Conservation (phyloP, 2,329 filamentous ascomycete species). For the Emmonsiellopsis sp. region DNA sequence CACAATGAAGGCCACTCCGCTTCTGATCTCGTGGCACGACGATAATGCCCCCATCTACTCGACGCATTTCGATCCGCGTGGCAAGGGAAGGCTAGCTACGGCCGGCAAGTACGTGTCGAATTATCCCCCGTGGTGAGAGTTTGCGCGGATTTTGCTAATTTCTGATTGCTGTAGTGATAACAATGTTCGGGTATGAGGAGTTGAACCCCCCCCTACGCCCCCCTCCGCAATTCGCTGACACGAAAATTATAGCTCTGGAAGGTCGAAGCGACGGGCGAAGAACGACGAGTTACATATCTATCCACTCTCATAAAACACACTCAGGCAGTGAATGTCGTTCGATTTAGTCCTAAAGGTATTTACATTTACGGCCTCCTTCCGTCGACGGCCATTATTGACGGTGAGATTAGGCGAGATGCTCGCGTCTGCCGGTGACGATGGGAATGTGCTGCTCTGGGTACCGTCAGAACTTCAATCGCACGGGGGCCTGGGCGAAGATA, state of each 20-base stretch:
- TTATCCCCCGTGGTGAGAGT: not conserved
- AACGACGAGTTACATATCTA: conserved; percentile 82
- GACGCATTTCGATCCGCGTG: conserved; percentile 87
- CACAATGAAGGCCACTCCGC: conserved; percentile 86
- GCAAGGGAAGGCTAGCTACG: conserved; percentile 85
- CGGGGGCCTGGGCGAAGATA: conserved; percentile 68
- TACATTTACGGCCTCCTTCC: conserved; percentile 20
- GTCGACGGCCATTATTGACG: not conserved
- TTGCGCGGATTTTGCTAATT: not conserved
- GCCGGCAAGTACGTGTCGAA: conserved; percentile 58
- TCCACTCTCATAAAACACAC: conserved; percentile 89
- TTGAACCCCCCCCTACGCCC: conserved; percentile 11
- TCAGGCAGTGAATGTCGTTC: conserved; percentile 94
- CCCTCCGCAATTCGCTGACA: conserved; percentile 5
- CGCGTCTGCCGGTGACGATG: conserved; percentile 92
- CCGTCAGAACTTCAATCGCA: conserved; percentile 67
- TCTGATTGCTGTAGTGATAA: conserved; percentile 53
- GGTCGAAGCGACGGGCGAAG: conserved; percentile 74
- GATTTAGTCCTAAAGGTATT: conserved; percentile 87
- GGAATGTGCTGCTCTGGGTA: conserved; percentile 94
- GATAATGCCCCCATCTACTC: conserved; percentile 96
- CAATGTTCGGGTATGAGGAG: conserved; percentile 69
- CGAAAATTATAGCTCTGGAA: conserved; percentile 68
- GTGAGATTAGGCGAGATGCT: conserved; percentile 66
- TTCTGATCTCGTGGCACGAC: conserved; percentile 98